A percentile compares a stretch with the other conserved stretches of the same genome.
phyloP scores from a whole-genome alignment of 495 filamentous ascomycete species.

The Neurospora sp. region DNA sequence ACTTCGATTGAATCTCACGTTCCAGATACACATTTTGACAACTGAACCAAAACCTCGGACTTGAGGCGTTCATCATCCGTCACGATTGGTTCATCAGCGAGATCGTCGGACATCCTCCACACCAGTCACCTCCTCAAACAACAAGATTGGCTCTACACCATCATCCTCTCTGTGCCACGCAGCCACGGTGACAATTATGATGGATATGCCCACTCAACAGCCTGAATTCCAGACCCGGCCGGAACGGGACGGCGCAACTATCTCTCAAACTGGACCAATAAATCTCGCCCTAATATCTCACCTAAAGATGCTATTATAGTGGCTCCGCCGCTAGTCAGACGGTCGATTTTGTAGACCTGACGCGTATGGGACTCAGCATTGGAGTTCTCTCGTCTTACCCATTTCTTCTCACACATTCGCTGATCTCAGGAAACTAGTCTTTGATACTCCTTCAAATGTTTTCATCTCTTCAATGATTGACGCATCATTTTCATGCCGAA shows the following conservation, averaged over 20 bases:
- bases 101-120: neutral
- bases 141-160: neutral
- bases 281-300: neutral
- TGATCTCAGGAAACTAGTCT: neutral
- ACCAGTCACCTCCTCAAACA: neutral
- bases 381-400: neutral
- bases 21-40: neutral
- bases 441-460: neutral
- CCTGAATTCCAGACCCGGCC: neutral
- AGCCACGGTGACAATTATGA: neutral
- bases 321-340: too few relatives aligned
- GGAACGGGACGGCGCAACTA: neutral
- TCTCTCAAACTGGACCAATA: neutral
- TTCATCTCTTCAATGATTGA: neutral
- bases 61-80: neutral
- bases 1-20: neutral
- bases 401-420: neutral
- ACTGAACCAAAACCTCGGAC: neutral
- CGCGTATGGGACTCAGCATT: neutral
- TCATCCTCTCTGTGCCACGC: neutral
- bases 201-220: neutral
- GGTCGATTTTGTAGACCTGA: neutral
- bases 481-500: neutral
- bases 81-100: neutral
- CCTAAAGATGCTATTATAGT: neutral